A percentile compares a stretch with the other conserved stretches of the same genome.
These are phyloP conservation scores for Salvia hispanica DNA, from an alignment of 257 asterid species.

Conservation along the genomic window DNA sequence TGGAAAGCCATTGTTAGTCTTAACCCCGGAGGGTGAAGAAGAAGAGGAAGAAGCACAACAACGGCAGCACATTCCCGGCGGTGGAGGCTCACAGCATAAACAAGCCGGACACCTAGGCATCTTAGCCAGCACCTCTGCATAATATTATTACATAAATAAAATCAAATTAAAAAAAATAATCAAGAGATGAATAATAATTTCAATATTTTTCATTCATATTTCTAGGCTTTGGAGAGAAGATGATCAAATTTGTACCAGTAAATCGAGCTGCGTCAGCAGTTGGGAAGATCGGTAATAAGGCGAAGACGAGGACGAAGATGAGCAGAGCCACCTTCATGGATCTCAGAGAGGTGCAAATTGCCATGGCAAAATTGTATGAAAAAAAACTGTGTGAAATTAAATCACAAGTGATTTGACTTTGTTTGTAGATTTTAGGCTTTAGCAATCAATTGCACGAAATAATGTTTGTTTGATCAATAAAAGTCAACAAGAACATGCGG, in stretches of 20 bases:
- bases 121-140: constrained; percentile 32
- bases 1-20: constrained; percentile 28
- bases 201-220: too few species aligned
- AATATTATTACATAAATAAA: neutral
- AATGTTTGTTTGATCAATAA: neutral
- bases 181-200: too few species aligned
- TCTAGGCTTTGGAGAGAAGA: too few species aligned
- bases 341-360: neutral
- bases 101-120: constrained; percentile 57
- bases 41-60: constrained; percentile 40
- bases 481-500: constrained; percentile 1
- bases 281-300: neutral
- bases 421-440: neutral
- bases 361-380: neutral
- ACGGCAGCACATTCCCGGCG: constrained; percentile 51
- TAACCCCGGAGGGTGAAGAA: constrained; percentile 26
- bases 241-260: neutral
- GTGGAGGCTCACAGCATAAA: constrained; percentile 62
- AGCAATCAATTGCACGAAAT: too few species aligned
- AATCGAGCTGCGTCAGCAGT: neutral
- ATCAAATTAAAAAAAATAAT: neutral
- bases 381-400: too few species aligned
- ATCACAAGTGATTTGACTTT: neutral
- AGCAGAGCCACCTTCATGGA: neutral
- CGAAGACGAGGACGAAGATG: neutral